Evolutionary conservation across 306 rosid species (phyloP).

Genomic region (Sesbania bispinosa): DNA sequence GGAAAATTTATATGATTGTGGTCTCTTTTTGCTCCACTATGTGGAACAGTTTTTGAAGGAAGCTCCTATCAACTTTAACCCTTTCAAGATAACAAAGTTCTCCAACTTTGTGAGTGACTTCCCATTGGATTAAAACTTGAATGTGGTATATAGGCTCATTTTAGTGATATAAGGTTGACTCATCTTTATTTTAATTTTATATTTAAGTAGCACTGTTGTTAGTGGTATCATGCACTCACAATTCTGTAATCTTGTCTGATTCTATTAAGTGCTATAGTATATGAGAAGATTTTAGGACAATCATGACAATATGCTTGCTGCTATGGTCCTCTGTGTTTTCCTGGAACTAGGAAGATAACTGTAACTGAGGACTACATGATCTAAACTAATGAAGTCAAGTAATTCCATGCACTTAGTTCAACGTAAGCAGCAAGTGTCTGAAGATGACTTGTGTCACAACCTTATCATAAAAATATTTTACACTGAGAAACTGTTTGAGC

Average conservation of each 20-base stretch:
- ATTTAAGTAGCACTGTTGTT: not conserved
- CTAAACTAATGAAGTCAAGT: not conserved
- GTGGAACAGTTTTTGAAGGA: conserved; percentile 68
- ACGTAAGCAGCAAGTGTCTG: not conserved
- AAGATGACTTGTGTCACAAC: conserved; percentile 1
- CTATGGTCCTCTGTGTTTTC: conserved; percentile 13
- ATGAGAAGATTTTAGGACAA: not conserved
- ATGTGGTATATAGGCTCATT: conserved; percentile 1
- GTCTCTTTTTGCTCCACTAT: conserved; percentile 80
- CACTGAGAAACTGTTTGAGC: not conserved
- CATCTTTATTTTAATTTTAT: not conserved
- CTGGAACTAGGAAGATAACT: not conserved
- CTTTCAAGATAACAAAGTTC: conserved; percentile 44
- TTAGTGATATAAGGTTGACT: conserved; percentile 1
- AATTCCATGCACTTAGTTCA: not conserved
- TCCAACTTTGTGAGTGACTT: conserved; percentile 64
- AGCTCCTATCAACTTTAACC: conserved; percentile 60
- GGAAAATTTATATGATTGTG: conserved; percentile 72
- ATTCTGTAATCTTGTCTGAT: conserved; percentile 9
- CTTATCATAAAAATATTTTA: not conserved
- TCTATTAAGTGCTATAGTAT: not conserved
- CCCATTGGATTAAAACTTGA: no score
- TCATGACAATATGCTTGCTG: conserved; percentile 2
- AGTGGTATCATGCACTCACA: conserved; percentile 9
- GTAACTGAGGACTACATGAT: not conserved